Conservation (phyloP, 768 basidiomycete genomes). For the Omphalotus guepiniiformis region DNA sequence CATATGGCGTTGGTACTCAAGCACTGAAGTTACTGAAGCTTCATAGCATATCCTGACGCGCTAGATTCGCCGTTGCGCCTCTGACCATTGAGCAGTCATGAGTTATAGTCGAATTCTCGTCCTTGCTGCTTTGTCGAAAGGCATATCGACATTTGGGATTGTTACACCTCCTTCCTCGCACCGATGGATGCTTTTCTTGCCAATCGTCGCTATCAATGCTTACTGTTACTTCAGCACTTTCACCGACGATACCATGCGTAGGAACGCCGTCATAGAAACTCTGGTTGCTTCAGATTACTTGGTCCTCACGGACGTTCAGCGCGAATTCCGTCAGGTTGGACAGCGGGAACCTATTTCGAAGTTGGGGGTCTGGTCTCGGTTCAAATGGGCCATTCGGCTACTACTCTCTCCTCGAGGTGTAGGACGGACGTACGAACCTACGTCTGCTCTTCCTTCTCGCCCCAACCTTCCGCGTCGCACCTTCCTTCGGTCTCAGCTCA, state of each 20-base stretch:
- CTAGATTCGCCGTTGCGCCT: too few species aligned
- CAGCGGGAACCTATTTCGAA: conserved; percentile 12
- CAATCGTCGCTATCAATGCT: conserved; percentile 2
- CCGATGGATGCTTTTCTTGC: conserved; percentile 11
- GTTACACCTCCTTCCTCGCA: conserved; percentile 8
- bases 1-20: too few species aligned
- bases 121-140: not conserved
- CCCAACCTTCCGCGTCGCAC: conserved; percentile 1
- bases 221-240: conserved; percentile 1
- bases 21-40: too few species aligned
- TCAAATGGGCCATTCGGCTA: conserved; percentile 11
- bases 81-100: too few species aligned
- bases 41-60: too few species aligned
- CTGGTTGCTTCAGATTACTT: conserved; percentile 12
- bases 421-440: conserved; percentile 13
- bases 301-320: conserved; percentile 14
- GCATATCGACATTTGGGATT: conserved; percentile 1
- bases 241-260: not conserved
- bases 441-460: conserved; percentile 6
- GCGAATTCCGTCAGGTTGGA: conserved; percentile 6
- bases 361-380: conserved; percentile 5
- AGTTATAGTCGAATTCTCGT: too few species aligned
- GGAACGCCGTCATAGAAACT: not conserved
- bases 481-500: not conserved
- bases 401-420: conserved; percentile 7